Conservation (phyloP, 1,284 basidiomycete species). For the Trichosporon coremiiforme region DNA sequence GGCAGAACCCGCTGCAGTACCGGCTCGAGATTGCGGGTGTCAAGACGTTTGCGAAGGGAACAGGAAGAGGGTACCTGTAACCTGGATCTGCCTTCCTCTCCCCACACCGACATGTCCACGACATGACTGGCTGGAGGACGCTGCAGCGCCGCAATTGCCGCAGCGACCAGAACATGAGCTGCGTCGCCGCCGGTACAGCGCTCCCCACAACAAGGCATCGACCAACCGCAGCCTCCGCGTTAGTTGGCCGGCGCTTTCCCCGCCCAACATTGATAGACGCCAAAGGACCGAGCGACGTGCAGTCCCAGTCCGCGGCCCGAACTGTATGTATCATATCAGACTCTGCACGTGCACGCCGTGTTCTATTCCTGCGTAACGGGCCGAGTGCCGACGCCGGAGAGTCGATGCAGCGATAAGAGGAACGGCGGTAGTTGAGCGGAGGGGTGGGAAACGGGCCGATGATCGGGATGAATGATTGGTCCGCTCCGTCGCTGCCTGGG, state of each 20-base stretch:
- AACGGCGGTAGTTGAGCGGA: too few relatives aligned
- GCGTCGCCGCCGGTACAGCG: not conserved
- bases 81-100: too few relatives aligned
- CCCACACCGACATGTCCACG: too few relatives aligned
- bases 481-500: not conserved
- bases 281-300: not conserved
- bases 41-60: constrained; percentile 56
- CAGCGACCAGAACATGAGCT: not conserved
- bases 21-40: constrained; percentile 51
- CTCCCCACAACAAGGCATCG: too few relatives aligned
- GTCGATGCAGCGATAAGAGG: not conserved
- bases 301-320: not conserved
- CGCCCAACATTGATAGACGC: not conserved
- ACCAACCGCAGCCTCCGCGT: too few relatives aligned
- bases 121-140: not conserved
- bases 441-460: not conserved
- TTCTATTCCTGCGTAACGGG: not conserved
- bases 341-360: not conserved
- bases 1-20: constrained; percentile 51
- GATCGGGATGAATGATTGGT: not conserved
- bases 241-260: not conserved
- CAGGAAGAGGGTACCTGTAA: constrained; percentile 54
- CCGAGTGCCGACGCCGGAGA: not conserved
- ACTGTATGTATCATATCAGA: not conserved
- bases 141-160: not conserved